These are phyloP conservation scores for Penicillium macrosclerotiorum DNA, from an alignment of 495 filamentous ascomycete genomes.

Conservation along the genomic window DNA sequence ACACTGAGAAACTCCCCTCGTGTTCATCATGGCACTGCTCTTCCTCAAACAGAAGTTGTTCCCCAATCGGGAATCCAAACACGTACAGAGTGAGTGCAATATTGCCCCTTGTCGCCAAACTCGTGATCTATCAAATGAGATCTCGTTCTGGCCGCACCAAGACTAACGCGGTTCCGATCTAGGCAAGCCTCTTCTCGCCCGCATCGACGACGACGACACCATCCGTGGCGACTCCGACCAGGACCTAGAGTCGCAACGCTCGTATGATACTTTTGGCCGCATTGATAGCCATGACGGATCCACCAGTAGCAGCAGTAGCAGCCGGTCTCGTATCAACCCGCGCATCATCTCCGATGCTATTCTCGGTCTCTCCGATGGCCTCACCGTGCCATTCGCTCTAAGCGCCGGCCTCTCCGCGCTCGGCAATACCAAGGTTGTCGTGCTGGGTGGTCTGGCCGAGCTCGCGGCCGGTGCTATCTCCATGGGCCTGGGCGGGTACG, in stretches of 20 bases:
- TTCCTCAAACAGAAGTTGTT: conserved; percentile 47
- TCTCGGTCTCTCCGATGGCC: conserved; percentile 57
- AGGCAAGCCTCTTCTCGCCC: conserved; percentile 40
- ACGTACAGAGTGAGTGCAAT: conserved; percentile 21
- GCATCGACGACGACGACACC: conserved; percentile 30
- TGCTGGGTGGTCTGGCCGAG: conserved; percentile 55
- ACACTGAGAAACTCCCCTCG: not conserved
- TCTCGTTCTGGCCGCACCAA: too few species aligned
- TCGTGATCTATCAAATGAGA: too few species aligned
- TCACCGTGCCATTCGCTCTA: conserved; percentile 58
- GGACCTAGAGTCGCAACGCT: conserved; percentile 41
- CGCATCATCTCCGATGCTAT: conserved; percentile 58
- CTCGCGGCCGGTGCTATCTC: conserved; percentile 55
- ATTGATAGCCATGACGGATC: conserved; percentile 25
- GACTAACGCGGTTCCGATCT: conserved; percentile 2
- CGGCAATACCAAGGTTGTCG: conserved; percentile 52
- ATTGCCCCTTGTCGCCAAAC: too few species aligned
- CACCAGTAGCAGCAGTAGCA: conserved; percentile 27
- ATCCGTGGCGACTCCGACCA: conserved; percentile 26
- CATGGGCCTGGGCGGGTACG: conserved; percentile 57
- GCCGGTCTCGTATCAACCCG: conserved; percentile 43
- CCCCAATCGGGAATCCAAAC: conserved; percentile 21
- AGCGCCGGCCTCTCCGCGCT: conserved; percentile 54
- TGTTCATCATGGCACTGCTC: conserved; percentile 37
- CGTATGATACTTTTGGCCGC: conserved; percentile 43